These are phyloP conservation scores for Saccharomycopsis lassenensis DNA, from an alignment of 805 yeast genomes.

Conservation along the genomic window DNA sequence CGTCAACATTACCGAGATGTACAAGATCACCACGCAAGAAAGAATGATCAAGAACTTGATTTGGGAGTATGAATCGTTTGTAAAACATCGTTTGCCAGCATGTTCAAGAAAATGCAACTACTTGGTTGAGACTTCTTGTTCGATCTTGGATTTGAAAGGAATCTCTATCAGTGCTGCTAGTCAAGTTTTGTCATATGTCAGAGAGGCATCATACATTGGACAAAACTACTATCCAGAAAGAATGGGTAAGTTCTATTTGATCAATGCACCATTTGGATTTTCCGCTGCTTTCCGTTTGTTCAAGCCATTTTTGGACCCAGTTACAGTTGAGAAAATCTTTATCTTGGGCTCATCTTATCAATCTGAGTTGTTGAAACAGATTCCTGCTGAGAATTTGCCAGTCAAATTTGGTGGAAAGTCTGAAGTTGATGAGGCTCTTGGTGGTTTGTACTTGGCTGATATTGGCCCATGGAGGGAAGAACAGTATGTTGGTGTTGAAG, in stretches of 20 bases:
- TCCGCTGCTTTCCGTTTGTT: conserved; percentile 85
- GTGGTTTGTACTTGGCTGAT: conserved; percentile 81
- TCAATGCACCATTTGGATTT: conserved; percentile 97
- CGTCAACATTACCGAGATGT: conserved; percentile 83
- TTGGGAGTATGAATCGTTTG: conserved; percentile 95
- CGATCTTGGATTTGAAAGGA: conserved; percentile 91
- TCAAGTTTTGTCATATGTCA: conserved; percentile 77
- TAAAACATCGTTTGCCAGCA: conserved; percentile 79
- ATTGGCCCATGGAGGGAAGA: conserved; percentile 97
- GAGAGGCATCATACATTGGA: conserved; percentile 88
- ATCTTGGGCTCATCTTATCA: conserved; percentile 73
- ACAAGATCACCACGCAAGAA: conserved; percentile 87
- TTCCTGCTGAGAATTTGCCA: conserved; percentile 90
- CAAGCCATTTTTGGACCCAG: conserved; percentile 94
- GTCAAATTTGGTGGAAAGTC: conserved; percentile 81
- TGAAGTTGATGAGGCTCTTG: conserved; percentile 50
- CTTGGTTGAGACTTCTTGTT: conserved; percentile 91
- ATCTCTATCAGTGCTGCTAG: conserved; percentile 77
- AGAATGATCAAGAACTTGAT: conserved; percentile 93
- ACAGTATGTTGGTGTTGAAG: conserved; percentile 86
- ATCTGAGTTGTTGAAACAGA: conserved; percentile 78
- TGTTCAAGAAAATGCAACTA: conserved; percentile 73
- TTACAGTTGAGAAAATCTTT: conserved; percentile 89
- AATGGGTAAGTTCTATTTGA: conserved; percentile 94
- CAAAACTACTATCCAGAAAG: conserved; percentile 98